These are phyloP conservation scores for Lasiosphaeris hirsuta DNA, from an alignment of 495 filamentous ascomycete genomes.

Conservation along the genomic window DNA sequence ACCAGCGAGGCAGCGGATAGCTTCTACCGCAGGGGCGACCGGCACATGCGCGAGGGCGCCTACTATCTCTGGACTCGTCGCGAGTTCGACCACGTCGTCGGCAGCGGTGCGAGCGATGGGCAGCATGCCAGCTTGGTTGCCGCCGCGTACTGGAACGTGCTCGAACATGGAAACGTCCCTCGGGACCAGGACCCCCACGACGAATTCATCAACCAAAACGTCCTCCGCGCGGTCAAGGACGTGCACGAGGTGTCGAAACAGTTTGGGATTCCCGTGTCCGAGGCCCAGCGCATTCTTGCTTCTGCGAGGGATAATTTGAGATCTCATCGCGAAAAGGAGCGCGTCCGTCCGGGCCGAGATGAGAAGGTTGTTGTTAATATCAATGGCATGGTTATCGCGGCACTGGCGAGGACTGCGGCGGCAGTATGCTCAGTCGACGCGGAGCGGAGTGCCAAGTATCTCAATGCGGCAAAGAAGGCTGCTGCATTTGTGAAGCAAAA, in stretches of 20 bases:
- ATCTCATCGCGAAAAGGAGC: constrained; percentile 68
- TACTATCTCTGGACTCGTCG: constrained; percentile 94
- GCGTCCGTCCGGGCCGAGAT: constrained; percentile 78
- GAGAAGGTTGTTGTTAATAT: constrained; percentile 86
- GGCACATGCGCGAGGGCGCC: constrained; percentile 86
- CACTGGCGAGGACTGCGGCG: constrained; percentile 69
- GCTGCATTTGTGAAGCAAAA: constrained; percentile 72
- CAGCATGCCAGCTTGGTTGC: constrained; percentile 67
- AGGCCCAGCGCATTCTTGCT: constrained; percentile 69
- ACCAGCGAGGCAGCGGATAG: constrained; percentile 93
- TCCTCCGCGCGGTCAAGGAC: constrained; percentile 48
- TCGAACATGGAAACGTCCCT: constrained; percentile 85
- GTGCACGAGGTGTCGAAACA: constrained; percentile 67
- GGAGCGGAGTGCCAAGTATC: constrained; percentile 52
- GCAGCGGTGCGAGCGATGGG: constrained; percentile 29
- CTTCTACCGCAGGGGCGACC: constrained; percentile 67
- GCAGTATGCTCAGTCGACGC: constrained; percentile 60
- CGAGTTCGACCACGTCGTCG: constrained; percentile 78
- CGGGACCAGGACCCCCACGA: constrained; percentile 82
- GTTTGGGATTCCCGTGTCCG: constrained; percentile 69
- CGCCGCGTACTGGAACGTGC: constrained; percentile 81
- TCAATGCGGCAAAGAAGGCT: constrained; percentile 62
- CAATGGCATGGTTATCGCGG: constrained; percentile 89
- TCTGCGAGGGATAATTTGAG: constrained; percentile 66
- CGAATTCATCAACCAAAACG: constrained; percentile 86